Conservation (phyloP, 768 basidiomycete genomes). For the Pleurotus citrinopileatus region DNA sequence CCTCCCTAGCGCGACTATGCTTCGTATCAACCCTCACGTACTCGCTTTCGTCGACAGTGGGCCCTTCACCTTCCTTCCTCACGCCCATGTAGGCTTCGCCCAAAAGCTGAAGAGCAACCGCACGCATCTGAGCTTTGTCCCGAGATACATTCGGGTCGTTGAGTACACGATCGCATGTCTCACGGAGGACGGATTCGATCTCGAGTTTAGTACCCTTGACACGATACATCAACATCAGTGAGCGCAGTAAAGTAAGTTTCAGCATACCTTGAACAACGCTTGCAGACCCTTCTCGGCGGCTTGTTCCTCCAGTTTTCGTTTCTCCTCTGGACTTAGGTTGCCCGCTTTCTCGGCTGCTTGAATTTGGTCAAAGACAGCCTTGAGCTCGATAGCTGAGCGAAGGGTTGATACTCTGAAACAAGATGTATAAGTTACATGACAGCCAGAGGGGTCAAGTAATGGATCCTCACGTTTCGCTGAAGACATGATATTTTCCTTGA, state of each 20-base stretch:
- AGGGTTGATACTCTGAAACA: constrained; percentile 71
- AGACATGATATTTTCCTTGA: constrained; percentile 89
- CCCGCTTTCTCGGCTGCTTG: constrained; percentile 88
- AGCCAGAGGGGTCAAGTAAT: not conserved
- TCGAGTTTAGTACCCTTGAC: constrained; percentile 85
- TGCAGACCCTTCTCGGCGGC: constrained; percentile 92
- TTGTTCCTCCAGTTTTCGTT: constrained; percentile 81
- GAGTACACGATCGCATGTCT: constrained; percentile 82
- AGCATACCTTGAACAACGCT: constrained; percentile 79
- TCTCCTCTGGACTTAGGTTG: constrained; percentile 74
- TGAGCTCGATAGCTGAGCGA: constrained; percentile 84
- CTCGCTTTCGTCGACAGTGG: constrained; percentile 58
- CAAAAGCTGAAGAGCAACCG: constrained; percentile 79
- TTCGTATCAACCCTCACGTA: constrained; percentile 83
- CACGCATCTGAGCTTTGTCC: constrained; percentile 66
- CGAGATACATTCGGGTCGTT: constrained; percentile 51
- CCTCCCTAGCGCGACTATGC: constrained; percentile 47
- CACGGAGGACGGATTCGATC: constrained; percentile 84
- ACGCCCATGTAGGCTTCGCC: constrained; percentile 77
- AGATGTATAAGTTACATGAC: constrained; percentile 8
- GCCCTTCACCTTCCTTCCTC: constrained; percentile 52
- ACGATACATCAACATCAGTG: not conserved
- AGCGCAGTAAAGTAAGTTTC: not conserved
- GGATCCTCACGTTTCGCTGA: constrained; percentile 83
- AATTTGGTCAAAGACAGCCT: constrained; percentile 88